Conservation (phyloP, 2,329 filamentous ascomycete species). For the Hypoxylon sp. region DNA sequence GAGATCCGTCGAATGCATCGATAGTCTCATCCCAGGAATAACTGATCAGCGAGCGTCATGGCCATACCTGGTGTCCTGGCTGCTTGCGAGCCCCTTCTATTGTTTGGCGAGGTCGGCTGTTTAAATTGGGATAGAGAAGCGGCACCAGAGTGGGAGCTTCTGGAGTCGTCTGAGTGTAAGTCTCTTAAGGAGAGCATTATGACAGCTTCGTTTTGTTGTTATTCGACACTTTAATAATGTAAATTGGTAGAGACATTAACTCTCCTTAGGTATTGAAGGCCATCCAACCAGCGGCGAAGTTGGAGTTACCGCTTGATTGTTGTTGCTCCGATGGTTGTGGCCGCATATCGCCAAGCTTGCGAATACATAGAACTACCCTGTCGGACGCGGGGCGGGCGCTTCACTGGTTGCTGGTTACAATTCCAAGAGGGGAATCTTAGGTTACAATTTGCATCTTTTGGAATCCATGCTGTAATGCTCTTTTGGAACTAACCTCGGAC, state of each 20-base stretch:
- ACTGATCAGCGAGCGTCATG: neutral
- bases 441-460: conserved; percentile 21
- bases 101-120: neutral
- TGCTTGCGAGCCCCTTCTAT: conserved; percentile 1
- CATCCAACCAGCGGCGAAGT: neutral
- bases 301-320: conserved; percentile 1
- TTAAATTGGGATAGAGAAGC: conserved; percentile 6
- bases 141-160: neutral
- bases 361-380: conserved; percentile 32
- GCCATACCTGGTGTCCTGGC: neutral
- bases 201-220: neutral
- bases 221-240: neutral
- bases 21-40: neutral
- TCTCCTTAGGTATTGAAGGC: conserved; percentile 4
- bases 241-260: conserved; percentile 1
- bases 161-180: conserved; percentile 1
- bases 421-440: conserved; percentile 15
- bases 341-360: conserved; percentile 38
- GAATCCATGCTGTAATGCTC: conserved; percentile 6
- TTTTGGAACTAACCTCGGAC: conserved; percentile 22
- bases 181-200: neutral
- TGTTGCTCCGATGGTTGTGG: conserved; percentile 12
- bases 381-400: conserved; percentile 26
- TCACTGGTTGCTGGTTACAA: conserved; percentile 25
- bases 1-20: neutral